These are phyloP conservation scores for Asclepias syriaca DNA, from an alignment of 257 asterid species.

Conservation along the genomic window DNA sequence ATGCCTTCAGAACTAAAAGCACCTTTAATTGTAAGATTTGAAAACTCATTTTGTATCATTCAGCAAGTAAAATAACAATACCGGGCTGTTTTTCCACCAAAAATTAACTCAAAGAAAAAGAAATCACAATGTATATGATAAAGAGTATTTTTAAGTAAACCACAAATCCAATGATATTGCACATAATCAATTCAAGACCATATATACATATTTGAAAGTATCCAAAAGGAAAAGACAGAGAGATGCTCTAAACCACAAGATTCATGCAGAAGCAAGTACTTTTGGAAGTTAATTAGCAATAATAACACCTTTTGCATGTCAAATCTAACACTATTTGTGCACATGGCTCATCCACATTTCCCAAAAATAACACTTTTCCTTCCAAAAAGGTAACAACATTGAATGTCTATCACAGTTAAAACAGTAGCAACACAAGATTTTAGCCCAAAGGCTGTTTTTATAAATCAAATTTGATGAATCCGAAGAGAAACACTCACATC, in stretches of 20 bases:
- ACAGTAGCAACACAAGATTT: neutral
- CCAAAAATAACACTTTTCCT: neutral
- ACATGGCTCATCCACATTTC: constrained; percentile 3
- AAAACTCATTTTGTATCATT: neutral
- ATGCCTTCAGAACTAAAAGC: neutral
- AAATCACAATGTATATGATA: neutral
- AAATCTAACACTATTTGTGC: neutral
- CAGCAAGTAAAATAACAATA: neutral
- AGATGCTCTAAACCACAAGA: neutral
- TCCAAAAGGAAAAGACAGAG: neutral
- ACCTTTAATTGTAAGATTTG: neutral
- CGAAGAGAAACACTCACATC: constrained; percentile 31
- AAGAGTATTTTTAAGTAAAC: neutral
- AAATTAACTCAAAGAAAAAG: neutral
- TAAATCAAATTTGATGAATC: neutral
- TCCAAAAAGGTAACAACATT: neutral
- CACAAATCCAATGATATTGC: neutral
- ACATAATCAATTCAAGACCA: neutral
- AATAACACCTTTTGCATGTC: neutral
- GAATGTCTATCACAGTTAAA: neutral
- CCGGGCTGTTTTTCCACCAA: neutral
- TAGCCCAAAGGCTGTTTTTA: neutral
- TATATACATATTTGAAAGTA: neutral
- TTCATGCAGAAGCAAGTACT: neutral
- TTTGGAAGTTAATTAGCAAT: neutral